phyloP scores from a whole-genome alignment of 2,329 filamentous ascomycete genomes.

The Pestalotiopsis sp. region DNA sequence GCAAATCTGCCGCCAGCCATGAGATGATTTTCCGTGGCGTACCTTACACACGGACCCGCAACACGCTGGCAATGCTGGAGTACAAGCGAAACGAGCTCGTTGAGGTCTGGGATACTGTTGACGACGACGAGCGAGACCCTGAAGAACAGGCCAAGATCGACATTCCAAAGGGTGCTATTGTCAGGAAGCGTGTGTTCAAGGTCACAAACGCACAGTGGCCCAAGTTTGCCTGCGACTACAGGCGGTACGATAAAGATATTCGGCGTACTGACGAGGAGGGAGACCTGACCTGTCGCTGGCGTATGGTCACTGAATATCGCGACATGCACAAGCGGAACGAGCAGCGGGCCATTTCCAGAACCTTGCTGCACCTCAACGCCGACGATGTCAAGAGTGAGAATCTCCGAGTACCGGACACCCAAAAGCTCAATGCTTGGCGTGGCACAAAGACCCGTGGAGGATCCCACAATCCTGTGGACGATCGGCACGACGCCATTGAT shows the following conservation, averaged over 20 bases:
- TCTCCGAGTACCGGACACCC: constrained; percentile 32
- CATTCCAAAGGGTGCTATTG: constrained; percentile 40
- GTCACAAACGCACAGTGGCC: constrained; percentile 60
- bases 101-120: constrained; percentile 39
- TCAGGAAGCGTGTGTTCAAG: constrained; percentile 43
- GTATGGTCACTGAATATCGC: constrained; percentile 36
- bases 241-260: constrained; percentile 22
- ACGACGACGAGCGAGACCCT: constrained; percentile 33
- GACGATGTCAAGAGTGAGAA: constrained; percentile 22
- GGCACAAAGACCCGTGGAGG: constrained; percentile 42
- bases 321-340: constrained; percentile 12
- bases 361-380: neutral
- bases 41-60: constrained; percentile 33
- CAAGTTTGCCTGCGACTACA: constrained; percentile 28
- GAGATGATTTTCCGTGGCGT: constrained; percentile 39
- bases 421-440: constrained; percentile 38
- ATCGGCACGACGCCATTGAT: constrained; percentile 20
- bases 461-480: constrained; percentile 33
- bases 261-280: constrained; percentile 30
- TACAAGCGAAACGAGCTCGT: constrained; percentile 46
- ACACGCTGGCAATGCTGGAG: constrained; percentile 37
- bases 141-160: constrained; percentile 44
- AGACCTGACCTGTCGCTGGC: constrained; percentile 56
- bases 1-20: neutral
- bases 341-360: neutral